Evolutionary conservation across 1,284 basidiomycete genomes (phyloP), one percentile per base, ranked within the genome.

Genomic region (Malassezia slooffiae): DNA sequence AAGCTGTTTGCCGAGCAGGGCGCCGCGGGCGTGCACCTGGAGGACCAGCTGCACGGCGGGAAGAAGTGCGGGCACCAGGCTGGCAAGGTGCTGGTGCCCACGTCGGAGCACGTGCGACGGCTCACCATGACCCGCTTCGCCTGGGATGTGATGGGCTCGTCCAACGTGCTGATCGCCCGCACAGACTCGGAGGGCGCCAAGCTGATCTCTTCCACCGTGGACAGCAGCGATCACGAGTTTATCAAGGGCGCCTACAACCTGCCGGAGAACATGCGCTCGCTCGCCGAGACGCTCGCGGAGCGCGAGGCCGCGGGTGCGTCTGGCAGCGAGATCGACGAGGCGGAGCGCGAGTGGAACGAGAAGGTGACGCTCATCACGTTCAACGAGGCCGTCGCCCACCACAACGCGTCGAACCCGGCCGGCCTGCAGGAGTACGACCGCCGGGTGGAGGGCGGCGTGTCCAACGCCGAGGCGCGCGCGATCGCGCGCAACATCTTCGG

Each of bases 171-270:
- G 49, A 86, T 93, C 54, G 85, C 86, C 8, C 81, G 88, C 43
- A 91, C 89, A 3, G 89, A 93, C 70, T 82, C 87, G 9, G 86
- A 91, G 72, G 82, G 81, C n/a, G 85, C 79, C 34, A 84, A 80
- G 70, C 78, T 91, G 34, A 77, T 93, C 55, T 83, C 83, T 13
- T 82, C 81, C 19, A 87, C 82, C 46, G 76, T 90, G 33, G 89
- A 93, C 62, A 70, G 77, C 40, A 76, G 77, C 21, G 88, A 86
- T 62, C 73, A 75, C 60, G 70, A 70, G 56, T 67, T 67, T 43
- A 62, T 67, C 54, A 61, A 60, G 45, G 66, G 66, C 33, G 64
- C 60, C 13, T 63, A 59, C 57, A 59, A 64, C 44, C 40, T 66
- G 41, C 60, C 60, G 9, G 50, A 45, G 21, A 58, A 56, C 28